Percentiles rank a stretch among this genome's conserved stretches.
Evolutionary conservation across 495 filamentous ascomycete species (phyloP).

Genomic region (Trichoderma erinaceum): DNA sequence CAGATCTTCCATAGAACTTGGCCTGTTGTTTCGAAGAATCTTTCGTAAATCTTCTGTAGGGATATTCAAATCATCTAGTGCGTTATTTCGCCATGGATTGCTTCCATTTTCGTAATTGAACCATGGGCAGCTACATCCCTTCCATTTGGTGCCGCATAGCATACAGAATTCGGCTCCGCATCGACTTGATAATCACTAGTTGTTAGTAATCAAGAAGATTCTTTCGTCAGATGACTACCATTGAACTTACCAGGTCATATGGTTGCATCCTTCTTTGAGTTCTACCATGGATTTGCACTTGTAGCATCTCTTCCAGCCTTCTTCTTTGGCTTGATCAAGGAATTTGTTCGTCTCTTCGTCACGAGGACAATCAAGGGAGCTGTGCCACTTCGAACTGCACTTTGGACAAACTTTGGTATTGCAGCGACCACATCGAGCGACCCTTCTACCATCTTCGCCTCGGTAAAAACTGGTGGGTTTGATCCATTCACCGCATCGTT

Average conservation of each 20-base stretch:
- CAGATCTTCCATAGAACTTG: background rate
- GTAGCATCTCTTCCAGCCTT: constrained; percentile 73
- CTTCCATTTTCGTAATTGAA: constrained; percentile 55
- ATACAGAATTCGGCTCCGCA: constrained; percentile 81
- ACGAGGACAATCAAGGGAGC: constrained; percentile 57
- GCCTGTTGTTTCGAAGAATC: constrained; percentile 1
- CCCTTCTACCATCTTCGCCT: constrained; percentile 42
- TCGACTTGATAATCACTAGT: constrained; percentile 42
- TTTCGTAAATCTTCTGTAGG: background rate
- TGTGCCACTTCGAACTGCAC: constrained; percentile 71
- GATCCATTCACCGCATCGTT: constrained; percentile 69
- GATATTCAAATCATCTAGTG: background rate
- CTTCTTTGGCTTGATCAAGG: constrained; percentile 59
- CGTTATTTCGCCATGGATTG: constrained; percentile 1
- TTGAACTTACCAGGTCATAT: constrained; percentile 68
- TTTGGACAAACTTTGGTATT: constrained; percentile 64
- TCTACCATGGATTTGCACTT: constrained; percentile 72
- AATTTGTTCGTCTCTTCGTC: constrained; percentile 62
- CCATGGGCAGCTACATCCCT: constrained; percentile 73
- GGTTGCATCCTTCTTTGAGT: constrained; percentile 73
- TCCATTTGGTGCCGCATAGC: constrained; percentile 72
- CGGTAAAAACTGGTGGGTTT: constrained; percentile 57
- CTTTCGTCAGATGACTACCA: background rate
- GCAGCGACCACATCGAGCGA: constrained; percentile 59
- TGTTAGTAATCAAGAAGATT: background rate